Evolutionary conservation across 164 flowering plant genomes (phyloP).

Genomic region (Kalanchoe fedtschenkoi): DNA sequence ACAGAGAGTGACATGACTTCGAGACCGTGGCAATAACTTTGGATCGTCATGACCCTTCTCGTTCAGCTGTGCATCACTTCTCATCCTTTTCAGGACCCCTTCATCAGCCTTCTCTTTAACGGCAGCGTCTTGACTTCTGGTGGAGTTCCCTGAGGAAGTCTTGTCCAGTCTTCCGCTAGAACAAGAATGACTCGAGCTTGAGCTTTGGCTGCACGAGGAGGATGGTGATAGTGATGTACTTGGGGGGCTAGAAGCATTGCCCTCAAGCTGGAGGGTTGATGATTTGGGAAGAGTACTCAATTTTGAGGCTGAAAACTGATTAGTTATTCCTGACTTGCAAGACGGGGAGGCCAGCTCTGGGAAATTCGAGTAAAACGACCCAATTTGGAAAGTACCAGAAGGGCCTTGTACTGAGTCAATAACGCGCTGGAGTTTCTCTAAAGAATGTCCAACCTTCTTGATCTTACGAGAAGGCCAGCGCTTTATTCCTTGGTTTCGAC

Average conservation of each 20-base stretch:
- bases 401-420: conserved; percentile 36
- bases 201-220: conserved; percentile 27
- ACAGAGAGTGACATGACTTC: conserved; percentile 15
- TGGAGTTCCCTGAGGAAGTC: background rate
- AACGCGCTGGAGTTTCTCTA: conserved; percentile 32
- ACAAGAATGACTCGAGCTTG: conserved; percentile 27
- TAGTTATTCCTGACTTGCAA: conserved; percentile 9
- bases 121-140: conserved; percentile 11
- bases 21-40: conserved; percentile 15
- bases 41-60: conserved; percentile 7
- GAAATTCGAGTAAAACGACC: conserved; percentile 26
- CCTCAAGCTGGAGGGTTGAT: conserved; percentile 10
- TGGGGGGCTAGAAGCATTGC: background rate
- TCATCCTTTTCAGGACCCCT: conserved; percentile 16
- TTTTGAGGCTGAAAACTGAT: conserved; percentile 13
- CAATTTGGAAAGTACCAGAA: conserved; percentile 27
- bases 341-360: conserved; percentile 26
- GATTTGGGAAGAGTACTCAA: conserved; percentile 9
- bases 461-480: conserved; percentile 49
- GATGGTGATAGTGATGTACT: conserved; percentile 19
- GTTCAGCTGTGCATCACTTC: conserved; percentile 21
- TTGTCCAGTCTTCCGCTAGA: conserved; percentile 20
- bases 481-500: conserved; percentile 33
- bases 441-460: conserved; percentile 39
- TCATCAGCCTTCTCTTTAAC: conserved; percentile 9